These are phyloP conservation scores for Aspergillus proliferans DNA, from an alignment of 2,329 filamentous ascomycete genomes.

Conservation along the genomic window DNA sequence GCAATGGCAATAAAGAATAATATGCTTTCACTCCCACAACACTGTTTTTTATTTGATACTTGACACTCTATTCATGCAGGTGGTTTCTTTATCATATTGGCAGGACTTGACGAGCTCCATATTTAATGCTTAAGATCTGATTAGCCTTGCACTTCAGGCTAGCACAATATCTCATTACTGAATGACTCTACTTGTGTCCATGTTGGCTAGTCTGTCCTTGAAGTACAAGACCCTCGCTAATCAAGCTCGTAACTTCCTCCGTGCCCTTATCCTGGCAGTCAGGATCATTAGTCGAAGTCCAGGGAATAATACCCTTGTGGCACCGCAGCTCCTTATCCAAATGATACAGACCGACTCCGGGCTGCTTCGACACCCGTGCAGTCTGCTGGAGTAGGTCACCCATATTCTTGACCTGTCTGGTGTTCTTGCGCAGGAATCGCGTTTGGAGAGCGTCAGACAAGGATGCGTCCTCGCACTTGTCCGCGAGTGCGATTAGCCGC, in stretches of 20 bases:
- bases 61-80: too few relatives aligned
- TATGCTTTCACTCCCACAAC: too few relatives aligned
- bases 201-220: neutral
- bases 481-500: constrained; percentile 11
- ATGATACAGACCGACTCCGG: constrained; percentile 15
- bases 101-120: too few relatives aligned
- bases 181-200: neutral
- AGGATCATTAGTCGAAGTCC: constrained; percentile 12
- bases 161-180: neutral
- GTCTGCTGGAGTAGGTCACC: constrained; percentile 18
- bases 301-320: constrained; percentile 8
- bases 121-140: too few relatives aligned
- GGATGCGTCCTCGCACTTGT: constrained; percentile 8
- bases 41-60: too few relatives aligned
- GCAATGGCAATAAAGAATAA: too few relatives aligned
- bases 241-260: neutral
- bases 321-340: constrained; percentile 14
- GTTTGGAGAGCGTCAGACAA: constrained; percentile 11
- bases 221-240: constrained; percentile 1
- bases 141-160: too few relatives aligned
- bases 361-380: constrained; percentile 16
- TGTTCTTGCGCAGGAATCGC: constrained; percentile 15
- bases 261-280: constrained; percentile 4
- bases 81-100: too few relatives aligned
- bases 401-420: constrained; percentile 18